Conservation (phyloP, 495 filamentous ascomycete genomes). For the Ramalina peruviana region DNA sequence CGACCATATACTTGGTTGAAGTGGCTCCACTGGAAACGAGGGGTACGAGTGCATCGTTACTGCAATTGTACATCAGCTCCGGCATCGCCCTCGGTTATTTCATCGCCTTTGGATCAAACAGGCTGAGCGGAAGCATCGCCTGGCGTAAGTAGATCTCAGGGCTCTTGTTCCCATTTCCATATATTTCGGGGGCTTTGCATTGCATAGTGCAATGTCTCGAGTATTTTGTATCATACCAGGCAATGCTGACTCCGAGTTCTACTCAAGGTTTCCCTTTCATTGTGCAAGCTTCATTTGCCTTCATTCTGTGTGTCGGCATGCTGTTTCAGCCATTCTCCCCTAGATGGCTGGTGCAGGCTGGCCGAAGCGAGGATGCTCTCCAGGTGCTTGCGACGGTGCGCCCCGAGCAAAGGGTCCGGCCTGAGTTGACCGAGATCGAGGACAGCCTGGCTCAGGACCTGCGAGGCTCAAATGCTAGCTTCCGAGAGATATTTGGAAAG, state of each 20-base stretch:
- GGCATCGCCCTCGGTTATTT: not conserved
- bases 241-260: too few relatives aligned
- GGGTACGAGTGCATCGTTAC: not conserved
- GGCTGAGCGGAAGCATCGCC: not conserved
- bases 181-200: too few relatives aligned
- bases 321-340: not conserved
- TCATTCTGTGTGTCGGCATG: not conserved
- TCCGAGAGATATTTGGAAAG: not conserved
- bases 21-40: not conserved
- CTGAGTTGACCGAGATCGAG: not conserved
- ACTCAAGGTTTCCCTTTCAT: not conserved
- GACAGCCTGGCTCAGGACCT: not conserved
- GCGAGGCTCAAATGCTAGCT: not conserved
- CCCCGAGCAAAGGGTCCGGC: too few relatives aligned
- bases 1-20: not conserved
- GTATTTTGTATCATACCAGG: too few relatives aligned
- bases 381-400: too few relatives aligned
- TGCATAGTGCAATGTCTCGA: too few relatives aligned
- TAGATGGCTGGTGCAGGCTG: not conserved
- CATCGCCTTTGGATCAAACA: not conserved
- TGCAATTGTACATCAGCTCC: not conserved
- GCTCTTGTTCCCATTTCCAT: too few relatives aligned
- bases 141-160: not conserved
- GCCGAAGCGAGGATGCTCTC: too few relatives aligned
- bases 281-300: not conserved